Evolutionary conservation across 2,329 filamentous ascomycete species (phyloP), one percentile per base, ranked within the genome.

Genomic region (Alternaria atra): DNA sequence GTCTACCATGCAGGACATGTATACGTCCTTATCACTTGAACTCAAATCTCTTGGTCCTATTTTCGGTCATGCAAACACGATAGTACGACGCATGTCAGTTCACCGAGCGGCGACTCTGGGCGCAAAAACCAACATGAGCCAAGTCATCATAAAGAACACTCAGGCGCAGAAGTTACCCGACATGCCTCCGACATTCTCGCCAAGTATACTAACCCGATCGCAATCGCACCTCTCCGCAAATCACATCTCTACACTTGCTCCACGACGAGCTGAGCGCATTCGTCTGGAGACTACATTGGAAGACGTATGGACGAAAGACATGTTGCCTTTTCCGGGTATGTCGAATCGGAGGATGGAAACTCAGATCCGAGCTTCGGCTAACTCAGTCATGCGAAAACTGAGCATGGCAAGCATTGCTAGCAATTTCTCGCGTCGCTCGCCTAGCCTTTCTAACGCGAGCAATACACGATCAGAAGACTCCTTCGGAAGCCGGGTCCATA

Each of bases 81-180:
- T 88, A 66, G 86, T 89, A 59, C 86, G 90, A 60, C 86, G 87
- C 55, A 85, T 93, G 69, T 96, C 93, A 2, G 90, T 97, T 63
- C 91, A 94, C 68, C 86, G 92, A 61, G 88, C 92, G 29, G 89
- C 90, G 2, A 92, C 92, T 0, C 84, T 93, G 25, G 89, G 90
- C 15, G 84, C 89, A 13, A 91, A 89, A 68, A 86, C 87, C 13
- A 84, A 88, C 40, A 78, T 90, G 53, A 90, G 86, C 64, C 91
- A 95, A 72, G 89, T 97, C 52, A 90, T 97, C 48, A 87, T 97
- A 73, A 94, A 92, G 73, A 96, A 96, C 72, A 97, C 94, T 0
- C 89, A 89, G 69, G 86, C 87, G 2, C 82, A 87, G 47, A 90
- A 89, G 68, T 86, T 90, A 43, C 75, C 81, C 6, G 78, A 85